These are phyloP conservation scores for Wickerhamomyces chaumierensis DNA, from an alignment of 805 yeast species.

Conservation along the genomic window DNA sequence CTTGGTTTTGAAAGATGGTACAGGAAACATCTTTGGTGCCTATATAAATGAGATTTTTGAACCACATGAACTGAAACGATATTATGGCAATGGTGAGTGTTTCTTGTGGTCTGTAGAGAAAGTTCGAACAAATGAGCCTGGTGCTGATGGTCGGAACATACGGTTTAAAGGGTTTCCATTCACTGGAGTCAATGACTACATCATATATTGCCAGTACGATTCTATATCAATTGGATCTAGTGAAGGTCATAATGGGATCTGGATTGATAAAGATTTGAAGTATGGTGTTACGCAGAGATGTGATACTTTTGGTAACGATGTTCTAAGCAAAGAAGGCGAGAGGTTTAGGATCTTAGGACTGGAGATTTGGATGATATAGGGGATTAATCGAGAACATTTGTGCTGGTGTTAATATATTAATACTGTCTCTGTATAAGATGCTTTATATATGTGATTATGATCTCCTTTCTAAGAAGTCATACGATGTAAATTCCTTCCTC, in stretches of 20 bases:
- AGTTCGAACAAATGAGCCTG: constrained; percentile 5
- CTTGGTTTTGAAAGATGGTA: constrained; percentile 55
- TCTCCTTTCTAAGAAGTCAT: no score
- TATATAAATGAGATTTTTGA: constrained; percentile 63
- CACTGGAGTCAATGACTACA: constrained; percentile 80
- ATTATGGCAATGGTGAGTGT: constrained; percentile 92
- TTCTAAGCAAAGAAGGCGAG: constrained; percentile 44
- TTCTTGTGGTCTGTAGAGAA: constrained; percentile 53
- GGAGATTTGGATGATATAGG: constrained; percentile 57
- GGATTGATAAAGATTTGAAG: constrained; percentile 66
- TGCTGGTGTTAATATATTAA: no score
- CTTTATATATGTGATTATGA: background rate
- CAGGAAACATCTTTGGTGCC: constrained; percentile 63
- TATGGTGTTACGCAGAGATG: constrained; percentile 73
- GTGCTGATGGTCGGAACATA: constrained; percentile 3
- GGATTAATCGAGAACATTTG: no score
- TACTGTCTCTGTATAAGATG: no score
- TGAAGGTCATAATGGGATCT: constrained; percentile 84
- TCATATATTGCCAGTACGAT: constrained; percentile 68
- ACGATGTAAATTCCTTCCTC: constrained; percentile 13
- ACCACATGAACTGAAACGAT: constrained; percentile 61
- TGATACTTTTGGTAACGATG: constrained; percentile 85
- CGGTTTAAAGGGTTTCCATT: constrained; percentile 75
- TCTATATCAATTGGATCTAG: constrained; percentile 87
- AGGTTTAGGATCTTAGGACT: constrained; percentile 68